phyloP scores from a whole-genome alignment of 2,329 filamentous ascomycete genomes.

The Botrytis tulipae region DNA sequence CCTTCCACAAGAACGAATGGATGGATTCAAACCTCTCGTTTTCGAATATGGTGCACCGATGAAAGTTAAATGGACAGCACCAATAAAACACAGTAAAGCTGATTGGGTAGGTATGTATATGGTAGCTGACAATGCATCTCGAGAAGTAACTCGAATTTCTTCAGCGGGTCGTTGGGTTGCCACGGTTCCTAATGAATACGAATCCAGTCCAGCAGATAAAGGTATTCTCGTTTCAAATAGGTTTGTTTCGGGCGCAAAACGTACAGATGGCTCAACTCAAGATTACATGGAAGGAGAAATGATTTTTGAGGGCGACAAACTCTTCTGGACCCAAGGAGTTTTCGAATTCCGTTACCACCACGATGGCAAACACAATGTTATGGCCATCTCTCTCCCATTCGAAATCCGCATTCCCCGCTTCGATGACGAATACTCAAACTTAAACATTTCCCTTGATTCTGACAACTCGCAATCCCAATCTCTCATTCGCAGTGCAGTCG shows the following conservation, averaged over 20 bases:
- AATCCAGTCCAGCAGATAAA: slow-evolving; percentile 69
- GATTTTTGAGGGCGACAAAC: slow-evolving; percentile 84
- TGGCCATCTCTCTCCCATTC: slow-evolving; percentile 91
- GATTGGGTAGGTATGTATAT: slow-evolving; percentile 98
- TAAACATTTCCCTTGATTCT: neutral
- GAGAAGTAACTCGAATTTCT: slow-evolving; percentile 78
- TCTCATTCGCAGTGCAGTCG: slow-evolving; percentile 67
- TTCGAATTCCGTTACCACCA: slow-evolving; percentile 99
- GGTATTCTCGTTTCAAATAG: slow-evolving; percentile 73
- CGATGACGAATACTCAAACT: slow-evolving; percentile 62
- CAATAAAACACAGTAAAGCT: slow-evolving; percentile 79
- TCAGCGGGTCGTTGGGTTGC: slow-evolving; percentile 89
- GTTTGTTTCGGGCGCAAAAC: slow-evolving; percentile 46
- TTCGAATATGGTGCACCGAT: slow-evolving; percentile 91
- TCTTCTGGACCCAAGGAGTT: slow-evolving; percentile 95
- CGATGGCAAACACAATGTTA: slow-evolving; percentile 85
- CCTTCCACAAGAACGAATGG: slow-evolving; percentile 58
- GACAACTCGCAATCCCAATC: slow-evolving; percentile 57
- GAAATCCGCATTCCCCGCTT: slow-evolving; percentile 83
- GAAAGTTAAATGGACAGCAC: slow-evolving; percentile 85
- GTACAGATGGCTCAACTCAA: slow-evolving; percentile 48
- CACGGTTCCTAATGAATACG: slow-evolving; percentile 73
- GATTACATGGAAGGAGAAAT: slow-evolving; percentile 77
- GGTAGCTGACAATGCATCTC: slow-evolving; percentile 87
- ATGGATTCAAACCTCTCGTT: slow-evolving; percentile 68